Conservation (phyloP, 192 early-diverging fungal genomes). For the Backusella sp. region DNA sequence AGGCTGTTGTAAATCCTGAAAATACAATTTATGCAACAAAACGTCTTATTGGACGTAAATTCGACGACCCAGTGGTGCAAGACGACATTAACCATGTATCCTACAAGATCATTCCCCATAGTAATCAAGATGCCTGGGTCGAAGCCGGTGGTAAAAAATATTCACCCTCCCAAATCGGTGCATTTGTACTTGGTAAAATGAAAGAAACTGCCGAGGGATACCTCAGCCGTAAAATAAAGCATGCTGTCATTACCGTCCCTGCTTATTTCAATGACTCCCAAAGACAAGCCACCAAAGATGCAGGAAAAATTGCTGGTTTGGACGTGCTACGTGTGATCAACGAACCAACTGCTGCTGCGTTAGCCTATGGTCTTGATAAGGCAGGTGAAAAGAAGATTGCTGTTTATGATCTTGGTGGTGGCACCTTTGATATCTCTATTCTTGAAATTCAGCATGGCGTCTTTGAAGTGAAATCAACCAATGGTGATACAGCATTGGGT, state of each 20-base stretch:
- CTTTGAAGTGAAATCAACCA: conserved; percentile 98
- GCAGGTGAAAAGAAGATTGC: conserved; percentile 85
- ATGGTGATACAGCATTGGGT: conserved; percentile 90
- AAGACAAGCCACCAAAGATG: conserved; percentile 96
- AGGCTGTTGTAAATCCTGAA: conserved; percentile 96
- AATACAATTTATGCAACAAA: conserved; percentile 98
- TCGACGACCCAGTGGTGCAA: conserved; percentile 87
- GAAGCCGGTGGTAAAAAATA: conserved; percentile 94
- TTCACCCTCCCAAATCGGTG: conserved; percentile 96
- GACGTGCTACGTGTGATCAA: conserved; percentile 94
- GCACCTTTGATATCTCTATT: conserved; percentile 99
- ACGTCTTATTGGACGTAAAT: conserved; percentile 95
- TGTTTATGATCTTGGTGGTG: conserved; percentile 97
- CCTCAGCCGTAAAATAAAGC: conserved; percentile 79
- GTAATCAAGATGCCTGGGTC: conserved; percentile 97
- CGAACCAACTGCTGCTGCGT: conserved; percentile 92
- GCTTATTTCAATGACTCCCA: conserved; percentile 99
- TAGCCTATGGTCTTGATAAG: conserved; percentile 91
- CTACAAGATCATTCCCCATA: conserved; percentile 94
- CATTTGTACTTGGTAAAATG: conserved; percentile 97
- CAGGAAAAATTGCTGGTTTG: conserved; percentile 86
- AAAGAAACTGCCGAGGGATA: conserved; percentile 94
- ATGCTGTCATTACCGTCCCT: conserved; percentile 96
- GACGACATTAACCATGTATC: conserved; percentile 86
- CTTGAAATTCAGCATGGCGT: conserved; percentile 98